These are phyloP conservation scores for Hyphodiscus hymeniophilus DNA, from an alignment of 495 filamentous ascomycete species.

Conservation along the genomic window DNA sequence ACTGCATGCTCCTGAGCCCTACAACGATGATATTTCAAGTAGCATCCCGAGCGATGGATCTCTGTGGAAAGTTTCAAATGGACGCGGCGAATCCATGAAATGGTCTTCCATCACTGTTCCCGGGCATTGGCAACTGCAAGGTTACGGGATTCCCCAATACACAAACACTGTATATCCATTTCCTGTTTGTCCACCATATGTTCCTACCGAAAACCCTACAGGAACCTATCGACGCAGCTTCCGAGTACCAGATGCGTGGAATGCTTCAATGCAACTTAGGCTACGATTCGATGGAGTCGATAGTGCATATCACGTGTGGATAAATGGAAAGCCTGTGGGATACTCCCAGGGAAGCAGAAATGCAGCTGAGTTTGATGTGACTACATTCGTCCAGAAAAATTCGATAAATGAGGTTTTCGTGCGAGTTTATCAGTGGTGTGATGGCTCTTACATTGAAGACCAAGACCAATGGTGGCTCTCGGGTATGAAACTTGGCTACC, in stretches of 20 bases:
- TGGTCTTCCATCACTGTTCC: slow-evolving; percentile 45
- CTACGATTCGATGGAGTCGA: slow-evolving; percentile 65
- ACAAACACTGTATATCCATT: slow-evolving; percentile 58
- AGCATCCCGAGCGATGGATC: background rate
- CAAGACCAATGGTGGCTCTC: slow-evolving; percentile 42
- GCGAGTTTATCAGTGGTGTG: slow-evolving; percentile 58
- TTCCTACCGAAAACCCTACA: slow-evolving; percentile 58
- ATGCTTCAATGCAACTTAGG: slow-evolving; percentile 24
- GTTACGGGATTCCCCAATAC: slow-evolving; percentile 46
- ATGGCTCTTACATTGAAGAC: slow-evolving; percentile 62
- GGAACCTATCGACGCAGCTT: slow-evolving; percentile 54
- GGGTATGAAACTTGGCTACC: slow-evolving; percentile 35
- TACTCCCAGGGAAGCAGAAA: slow-evolving; percentile 64
- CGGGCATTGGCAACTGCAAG: slow-evolving; percentile 61
- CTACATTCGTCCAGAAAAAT: slow-evolving; percentile 33
- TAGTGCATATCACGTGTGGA: slow-evolving; percentile 56
- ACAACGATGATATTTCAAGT: background rate
- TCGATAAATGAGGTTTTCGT: slow-evolving; percentile 38
- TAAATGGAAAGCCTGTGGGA: slow-evolving; percentile 54
- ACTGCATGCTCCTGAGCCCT: background rate
- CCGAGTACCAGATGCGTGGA: slow-evolving; percentile 31
- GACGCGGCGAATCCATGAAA: background rate
- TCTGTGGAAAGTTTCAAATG: background rate
- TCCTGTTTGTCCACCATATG: slow-evolving; percentile 49
- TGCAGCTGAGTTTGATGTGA: slow-evolving; percentile 59